Evolutionary conservation across 441 rosid genomes (phyloP), one percentile per base, ranked within the genome.

Genomic region (Adansonia gregorii): DNA sequence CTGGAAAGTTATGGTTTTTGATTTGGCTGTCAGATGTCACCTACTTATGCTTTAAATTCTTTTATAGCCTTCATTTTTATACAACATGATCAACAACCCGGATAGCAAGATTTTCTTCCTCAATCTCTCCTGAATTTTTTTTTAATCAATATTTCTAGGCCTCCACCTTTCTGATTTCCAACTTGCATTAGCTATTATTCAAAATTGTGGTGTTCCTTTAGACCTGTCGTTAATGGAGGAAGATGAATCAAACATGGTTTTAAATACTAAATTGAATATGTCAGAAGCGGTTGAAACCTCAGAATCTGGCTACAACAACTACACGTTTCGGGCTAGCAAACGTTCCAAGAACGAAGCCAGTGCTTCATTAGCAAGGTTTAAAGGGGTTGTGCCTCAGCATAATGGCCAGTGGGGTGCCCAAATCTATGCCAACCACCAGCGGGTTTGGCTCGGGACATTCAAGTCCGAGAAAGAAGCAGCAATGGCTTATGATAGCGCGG

Each of bases 371-470:
- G 27, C 75, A 15, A 85, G 82, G 73, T 84, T 78, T 63, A 86
- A 85, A 78, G 95, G 93, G 0, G 87, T 89, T 8, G 89, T 86
- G 49, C 84, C 85, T 0, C 93, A 89, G 15, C 83, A 81, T 69
- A 89, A 88, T 19, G 92, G 95, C n/a, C 85, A 84, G 49, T 91
- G 89, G 90, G 95, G 93, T 0, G 92, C 92, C 7, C 95, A 91
- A 75, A 88, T 88, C 10, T 91, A 91, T 41, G 86, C 89, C 46
- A 85, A 89, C 51, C 90, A 87, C 35, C 74, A 74, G 41, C 76
- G 91, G 77, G 84, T 89, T 41, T 91, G 95, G 92, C 87, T 91
- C 0, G 95, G 93, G 0, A 91, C 93, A 39, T 91, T 89, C 77
- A 84, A 83, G 78, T 75, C 89, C 0, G 89, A 83, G 67, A 75